Evolutionary conservation across 2,329 filamentous ascomycete genomes (phyloP).

Genomic region (Capronia americana): DNA sequence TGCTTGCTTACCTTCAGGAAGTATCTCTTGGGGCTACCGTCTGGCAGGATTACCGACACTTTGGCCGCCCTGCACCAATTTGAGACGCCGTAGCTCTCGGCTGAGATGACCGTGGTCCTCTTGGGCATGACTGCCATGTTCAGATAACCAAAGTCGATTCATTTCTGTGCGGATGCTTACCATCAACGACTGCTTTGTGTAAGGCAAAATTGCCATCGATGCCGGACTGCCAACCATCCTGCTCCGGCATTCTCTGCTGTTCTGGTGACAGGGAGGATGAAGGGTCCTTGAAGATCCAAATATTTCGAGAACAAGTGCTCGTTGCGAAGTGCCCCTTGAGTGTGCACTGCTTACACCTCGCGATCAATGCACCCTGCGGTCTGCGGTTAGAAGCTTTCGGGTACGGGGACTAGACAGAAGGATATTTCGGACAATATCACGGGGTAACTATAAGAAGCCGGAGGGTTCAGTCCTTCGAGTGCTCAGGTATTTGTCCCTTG

Average conservation of each 20-base stretch:
- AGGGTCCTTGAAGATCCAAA: not conserved
- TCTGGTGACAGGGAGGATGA: not conserved
- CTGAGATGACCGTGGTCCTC: constrained; percentile 40
- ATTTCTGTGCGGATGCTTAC: not conserved
- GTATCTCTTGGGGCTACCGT: constrained; percentile 38
- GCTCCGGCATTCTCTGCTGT: not conserved
- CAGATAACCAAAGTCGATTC: not conserved
- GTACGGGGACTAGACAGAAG: too few relatives aligned
- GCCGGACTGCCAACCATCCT: not conserved
- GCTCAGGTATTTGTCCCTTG: too few relatives aligned
- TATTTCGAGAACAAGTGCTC: not conserved
- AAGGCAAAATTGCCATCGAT: constrained; percentile 2
- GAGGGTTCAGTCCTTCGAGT: too few relatives aligned
- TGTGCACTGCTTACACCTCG: not conserved
- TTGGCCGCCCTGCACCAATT: constrained; percentile 43
- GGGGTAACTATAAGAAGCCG: too few relatives aligned
- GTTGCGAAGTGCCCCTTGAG: not conserved
- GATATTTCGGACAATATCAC: too few relatives aligned
- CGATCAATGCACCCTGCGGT: not conserved
- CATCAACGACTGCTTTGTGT: constrained; percentile 2
- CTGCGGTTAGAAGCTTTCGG: too few relatives aligned
- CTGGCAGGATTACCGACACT: constrained; percentile 35
- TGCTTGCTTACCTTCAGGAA: constrained; percentile 39
- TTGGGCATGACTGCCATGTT: constrained; percentile 28
- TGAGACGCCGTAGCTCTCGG: constrained; percentile 41